Base-by-base conservation (phyloP, 257 asterid species). In the Nicotiana paniculata region DNA sequence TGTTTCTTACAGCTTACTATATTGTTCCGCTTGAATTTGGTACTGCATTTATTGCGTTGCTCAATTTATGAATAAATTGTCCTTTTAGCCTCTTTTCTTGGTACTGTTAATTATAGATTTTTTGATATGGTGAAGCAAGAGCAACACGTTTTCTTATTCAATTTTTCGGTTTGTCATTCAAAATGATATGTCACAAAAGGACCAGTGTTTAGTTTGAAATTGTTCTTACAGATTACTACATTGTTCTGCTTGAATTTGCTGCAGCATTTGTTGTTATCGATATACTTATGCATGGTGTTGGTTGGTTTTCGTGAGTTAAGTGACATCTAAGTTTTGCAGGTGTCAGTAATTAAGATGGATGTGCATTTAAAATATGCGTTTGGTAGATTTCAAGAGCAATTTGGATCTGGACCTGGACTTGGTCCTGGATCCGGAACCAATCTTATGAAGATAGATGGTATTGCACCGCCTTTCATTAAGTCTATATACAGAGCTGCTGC, bases 341-440 rank as follows among this genome's bases (percentile, higher is more conserved):
- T 82, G 79, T 48, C 15, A 15, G 26, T 8, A 21, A 13, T 55
- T 9, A 48, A 74, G 64, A 90, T 90, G 92, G 92, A 90, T 37
- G 83, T 81, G 82, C 93, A 90, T 83, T 84, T 91, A 62, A 89
- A 88, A 84, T 82, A 55, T 53, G n/a, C 87, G 62, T 90, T 91
- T 82, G 80, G 87, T 9, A 88, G 93, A 63, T 89, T 82, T 55
- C 89, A 88, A 16, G 88, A 89, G 13, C 93, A 91, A 58, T 91
- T 91, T 83, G 93, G 92, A 80, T 84, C 89, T 75, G 92, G 95
- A 28, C 91, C 88, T 0, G 92, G 92, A 9, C 92, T 91, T 17
- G 95, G 93, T 6, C 93, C 93, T 28, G 88, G 90, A 83, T 89
- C 90, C 39, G 90, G 90, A 76, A 85, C 91, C 15, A 89, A 90